A percentile compares a stretch with the other conserved stretches of the same genome.
Conservation (phyloP, 2,329 filamentous ascomycete genomes). For the Immersiporthe knoxdaviesiana region DNA sequence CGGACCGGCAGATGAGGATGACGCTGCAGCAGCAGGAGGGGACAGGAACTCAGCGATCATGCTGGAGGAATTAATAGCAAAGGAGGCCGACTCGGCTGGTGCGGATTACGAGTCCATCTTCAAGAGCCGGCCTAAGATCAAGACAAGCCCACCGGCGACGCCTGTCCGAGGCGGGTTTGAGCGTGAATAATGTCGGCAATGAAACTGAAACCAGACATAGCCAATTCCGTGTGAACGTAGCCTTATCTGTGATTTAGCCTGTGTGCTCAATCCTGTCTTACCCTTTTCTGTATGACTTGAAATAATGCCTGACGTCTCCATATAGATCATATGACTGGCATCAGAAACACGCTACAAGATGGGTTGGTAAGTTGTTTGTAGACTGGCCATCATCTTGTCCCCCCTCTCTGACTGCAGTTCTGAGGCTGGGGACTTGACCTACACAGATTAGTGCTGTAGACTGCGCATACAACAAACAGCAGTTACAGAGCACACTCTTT, state of each 20-base stretch:
- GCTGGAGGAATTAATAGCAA: constrained; percentile 70
- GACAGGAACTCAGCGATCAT: constrained; percentile 51
- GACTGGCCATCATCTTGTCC: too few species aligned
- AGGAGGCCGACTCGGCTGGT: constrained; percentile 47
- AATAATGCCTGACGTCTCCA: background rate
- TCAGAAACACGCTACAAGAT: background rate
- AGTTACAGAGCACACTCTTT: background rate
- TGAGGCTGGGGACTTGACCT: too few species aligned
- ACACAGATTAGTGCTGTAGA: too few species aligned
- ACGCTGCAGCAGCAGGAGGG: constrained; percentile 41
- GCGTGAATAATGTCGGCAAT: constrained; percentile 1
- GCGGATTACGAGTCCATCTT: constrained; percentile 80
- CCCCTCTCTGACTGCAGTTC: too few species aligned
- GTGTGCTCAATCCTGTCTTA: background rate
- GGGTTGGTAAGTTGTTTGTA: too few species aligned
- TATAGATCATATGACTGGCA: background rate
- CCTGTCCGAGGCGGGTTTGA: constrained; percentile 42
- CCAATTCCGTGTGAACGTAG: background rate
- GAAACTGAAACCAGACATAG: background rate
- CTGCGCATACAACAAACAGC: too few species aligned
- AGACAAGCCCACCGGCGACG: constrained; percentile 69
- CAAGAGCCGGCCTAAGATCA: constrained; percentile 79
- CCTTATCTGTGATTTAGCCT: background rate
- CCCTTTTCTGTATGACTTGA: background rate
- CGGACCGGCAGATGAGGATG: constrained; percentile 49